phyloP scores from a whole-genome alignment of 805 yeast genomes.

The Starmerella stellata region DNA sequence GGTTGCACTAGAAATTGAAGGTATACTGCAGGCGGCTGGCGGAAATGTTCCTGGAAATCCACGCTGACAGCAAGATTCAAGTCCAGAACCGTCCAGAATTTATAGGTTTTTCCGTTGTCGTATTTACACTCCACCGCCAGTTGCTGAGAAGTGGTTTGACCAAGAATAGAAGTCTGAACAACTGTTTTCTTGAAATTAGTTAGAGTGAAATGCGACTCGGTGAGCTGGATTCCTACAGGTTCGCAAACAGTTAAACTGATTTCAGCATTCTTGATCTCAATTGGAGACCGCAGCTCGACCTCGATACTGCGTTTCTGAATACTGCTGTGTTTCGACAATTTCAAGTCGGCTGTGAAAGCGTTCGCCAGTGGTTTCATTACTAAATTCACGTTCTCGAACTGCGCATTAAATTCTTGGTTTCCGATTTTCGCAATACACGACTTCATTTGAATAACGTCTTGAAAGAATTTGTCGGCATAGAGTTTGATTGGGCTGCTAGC shows the following conservation, averaged over 20 bases:
- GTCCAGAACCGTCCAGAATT: slow-evolving; percentile 26
- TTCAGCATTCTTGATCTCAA: slow-evolving; percentile 3
- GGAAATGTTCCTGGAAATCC: slow-evolving; percentile 64
- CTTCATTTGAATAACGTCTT: slow-evolving; percentile 25
- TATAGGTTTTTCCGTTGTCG: slow-evolving; percentile 14
- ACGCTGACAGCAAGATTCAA: slow-evolving; percentile 46
- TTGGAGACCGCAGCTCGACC: slow-evolving; percentile 6
- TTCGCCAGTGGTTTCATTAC: slow-evolving; percentile 16
- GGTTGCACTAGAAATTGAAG: slow-evolving; percentile 57
- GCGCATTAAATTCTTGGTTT: slow-evolving; percentile 19
- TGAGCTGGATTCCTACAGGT: background rate
- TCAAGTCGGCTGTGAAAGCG: slow-evolving; percentile 15
- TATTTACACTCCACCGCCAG: slow-evolving; percentile 19
- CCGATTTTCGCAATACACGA: slow-evolving; percentile 19
- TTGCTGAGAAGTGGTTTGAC: slow-evolving; percentile 1
- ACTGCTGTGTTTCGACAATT: slow-evolving; percentile 9
- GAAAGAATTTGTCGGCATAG: slow-evolving; percentile 18
- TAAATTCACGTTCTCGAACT: slow-evolving; percentile 6
- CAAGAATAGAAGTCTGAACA: background rate
- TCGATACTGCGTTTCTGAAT: slow-evolving; percentile 14
- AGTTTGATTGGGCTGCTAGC: slow-evolving; percentile 3
- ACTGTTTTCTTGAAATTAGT: background rate
- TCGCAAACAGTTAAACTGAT: slow-evolving; percentile 9
- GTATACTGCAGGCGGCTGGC: slow-evolving; percentile 31
- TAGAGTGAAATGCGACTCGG: background rate